phyloP scores from a whole-genome alignment of 345 rosid genomes.

The Orychophragmus violaceus region DNA sequence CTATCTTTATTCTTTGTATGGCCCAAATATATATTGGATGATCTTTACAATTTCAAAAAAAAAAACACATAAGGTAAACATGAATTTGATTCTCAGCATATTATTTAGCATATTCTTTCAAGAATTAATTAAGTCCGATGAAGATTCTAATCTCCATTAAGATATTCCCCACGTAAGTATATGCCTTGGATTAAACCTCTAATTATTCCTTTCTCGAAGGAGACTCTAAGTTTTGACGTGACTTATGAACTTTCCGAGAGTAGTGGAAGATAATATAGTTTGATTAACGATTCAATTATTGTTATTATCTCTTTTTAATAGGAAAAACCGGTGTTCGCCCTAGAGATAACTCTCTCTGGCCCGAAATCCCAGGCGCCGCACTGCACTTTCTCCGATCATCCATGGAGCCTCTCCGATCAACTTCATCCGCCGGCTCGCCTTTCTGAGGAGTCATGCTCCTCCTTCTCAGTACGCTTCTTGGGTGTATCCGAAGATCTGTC shows the following conservation, averaged over 20 bases:
- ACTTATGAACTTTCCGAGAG: background rate
- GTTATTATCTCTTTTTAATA: background rate
- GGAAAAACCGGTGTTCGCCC: too few species aligned
- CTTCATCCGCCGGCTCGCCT: too few species aligned
- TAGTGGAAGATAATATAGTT: background rate
- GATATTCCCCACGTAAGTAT: constrained; percentile 23
- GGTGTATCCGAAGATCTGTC: too few species aligned
- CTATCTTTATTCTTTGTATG: background rate
- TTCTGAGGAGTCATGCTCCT: too few species aligned
- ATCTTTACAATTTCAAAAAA: background rate
- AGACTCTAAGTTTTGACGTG: constrained; percentile 4
- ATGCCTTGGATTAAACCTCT: constrained; percentile 25
- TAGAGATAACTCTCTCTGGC: too few species aligned
- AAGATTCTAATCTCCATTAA: constrained; percentile 4
- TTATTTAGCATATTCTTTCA: constrained; percentile 18
- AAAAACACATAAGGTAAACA: background rate
- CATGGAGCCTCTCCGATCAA: too few species aligned
- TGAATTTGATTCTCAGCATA: background rate
- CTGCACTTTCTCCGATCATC: too few species aligned
- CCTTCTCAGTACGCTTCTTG: too few species aligned
- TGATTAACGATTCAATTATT: background rate
- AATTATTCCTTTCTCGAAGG: constrained; percentile 3
- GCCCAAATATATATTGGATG: background rate
- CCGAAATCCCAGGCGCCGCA: too few species aligned
- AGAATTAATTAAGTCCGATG: background rate